These are phyloP conservation scores for Carex scoparia DNA, from an alignment of 176 grass and related monocot genomes.

Conservation along the genomic window DNA sequence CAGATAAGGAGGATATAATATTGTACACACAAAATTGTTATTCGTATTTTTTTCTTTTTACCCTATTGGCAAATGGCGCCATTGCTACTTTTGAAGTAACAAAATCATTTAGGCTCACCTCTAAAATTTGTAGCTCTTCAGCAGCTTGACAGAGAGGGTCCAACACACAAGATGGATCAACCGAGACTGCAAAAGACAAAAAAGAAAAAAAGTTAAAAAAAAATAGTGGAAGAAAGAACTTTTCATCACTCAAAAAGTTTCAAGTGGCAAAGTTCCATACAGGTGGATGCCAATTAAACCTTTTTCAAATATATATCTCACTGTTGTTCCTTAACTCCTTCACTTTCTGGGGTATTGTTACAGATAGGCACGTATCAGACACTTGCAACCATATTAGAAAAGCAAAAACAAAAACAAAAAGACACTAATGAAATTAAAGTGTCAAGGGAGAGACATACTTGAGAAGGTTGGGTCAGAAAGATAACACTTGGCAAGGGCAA, in stretches of 20 bases:
- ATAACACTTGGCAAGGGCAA: constrained; percentile 74
- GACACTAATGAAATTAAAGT: not conserved
- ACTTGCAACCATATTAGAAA: not conserved
- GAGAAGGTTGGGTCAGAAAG: constrained; percentile 52
- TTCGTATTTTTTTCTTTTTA: not conserved
- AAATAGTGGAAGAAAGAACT: not conserved
- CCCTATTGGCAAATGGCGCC: not conserved
- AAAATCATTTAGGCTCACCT: constrained; percentile 44
- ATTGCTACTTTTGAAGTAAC: not conserved
- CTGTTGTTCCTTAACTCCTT: not conserved
- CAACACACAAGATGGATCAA: constrained; percentile 60
- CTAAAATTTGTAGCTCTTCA: constrained; percentile 77
- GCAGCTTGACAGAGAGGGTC: constrained; percentile 73
- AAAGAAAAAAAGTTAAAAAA: not conserved
- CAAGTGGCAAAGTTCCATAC: not conserved
- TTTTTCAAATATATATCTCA: not conserved
- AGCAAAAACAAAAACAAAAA: not conserved
- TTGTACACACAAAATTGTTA: not conserved
- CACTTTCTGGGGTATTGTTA: not conserved
- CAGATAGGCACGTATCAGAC: not conserved
- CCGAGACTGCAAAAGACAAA: constrained; percentile 37
- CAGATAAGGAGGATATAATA: not conserved
- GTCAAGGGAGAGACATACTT: constrained; percentile 31
- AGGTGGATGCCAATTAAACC: not conserved
- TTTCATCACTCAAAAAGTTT: not conserved